Evolutionary conservation across 805 yeast genomes (phyloP).

Genomic region (Candida quercuum): DNA sequence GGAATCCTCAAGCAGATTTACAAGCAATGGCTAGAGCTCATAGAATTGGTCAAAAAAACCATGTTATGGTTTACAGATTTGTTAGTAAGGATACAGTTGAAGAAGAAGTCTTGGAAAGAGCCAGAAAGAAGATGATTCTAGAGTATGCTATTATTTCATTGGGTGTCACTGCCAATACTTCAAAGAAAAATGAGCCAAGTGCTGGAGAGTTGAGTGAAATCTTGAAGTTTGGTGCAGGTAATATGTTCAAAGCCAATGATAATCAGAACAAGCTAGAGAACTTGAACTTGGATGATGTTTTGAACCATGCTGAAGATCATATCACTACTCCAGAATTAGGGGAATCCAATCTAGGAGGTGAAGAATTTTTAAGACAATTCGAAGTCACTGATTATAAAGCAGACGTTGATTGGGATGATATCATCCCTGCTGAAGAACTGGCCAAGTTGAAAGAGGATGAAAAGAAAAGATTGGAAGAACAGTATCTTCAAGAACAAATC

Average conservation of each 20-base stretch:
- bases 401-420: conserved; percentile 98
- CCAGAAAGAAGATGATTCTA: conserved; percentile 95
- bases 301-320: conserved; percentile 96
- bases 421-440: conserved; percentile 92
- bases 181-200: conserved; percentile 65
- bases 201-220: conserved; percentile 86
- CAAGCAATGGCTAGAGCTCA: conserved; percentile 99
- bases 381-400: conserved; percentile 99
- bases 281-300: conserved; percentile 90
- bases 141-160: conserved; percentile 96
- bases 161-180: conserved; percentile 78
- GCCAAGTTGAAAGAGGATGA: conserved; percentile 88
- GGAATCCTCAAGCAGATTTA: conserved; percentile 99
- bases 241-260: conserved; percentile 93
- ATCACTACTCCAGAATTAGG: conserved; percentile 94
- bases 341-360: conserved; percentile 97
- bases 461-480: conserved; percentile 79
- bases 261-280: conserved; percentile 95
- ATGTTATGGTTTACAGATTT: conserved; percentile 94
- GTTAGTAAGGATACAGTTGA: conserved; percentile 98
- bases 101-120: conserved; percentile 94
- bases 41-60: conserved; percentile 98
- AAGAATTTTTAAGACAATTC: conserved; percentile 92
- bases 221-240: conserved; percentile 96
- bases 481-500: conserved; percentile 81